Evolutionary conservation across 305 asterid genomes (phyloP).

Genomic region (Rubia balearica): DNA sequence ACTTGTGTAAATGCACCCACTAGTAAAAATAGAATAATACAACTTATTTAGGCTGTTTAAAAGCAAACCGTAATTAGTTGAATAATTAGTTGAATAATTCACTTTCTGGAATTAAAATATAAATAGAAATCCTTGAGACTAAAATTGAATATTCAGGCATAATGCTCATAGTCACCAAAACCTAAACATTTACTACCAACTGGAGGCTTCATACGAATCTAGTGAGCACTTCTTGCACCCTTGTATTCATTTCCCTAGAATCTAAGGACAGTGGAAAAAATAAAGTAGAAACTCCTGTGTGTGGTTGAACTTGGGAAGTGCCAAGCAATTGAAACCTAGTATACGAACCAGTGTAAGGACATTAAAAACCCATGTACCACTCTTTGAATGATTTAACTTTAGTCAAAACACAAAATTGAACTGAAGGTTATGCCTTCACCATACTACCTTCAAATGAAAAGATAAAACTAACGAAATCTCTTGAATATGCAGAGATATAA

Average conservation of each 20-base stretch:
- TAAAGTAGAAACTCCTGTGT: neutral
- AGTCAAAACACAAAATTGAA: neutral
- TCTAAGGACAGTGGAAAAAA: neutral
- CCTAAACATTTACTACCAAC: neutral
- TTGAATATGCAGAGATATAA: neutral
- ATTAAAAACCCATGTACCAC: neutral
- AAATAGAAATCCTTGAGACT: neutral
- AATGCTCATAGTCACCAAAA: conserved; percentile 1
- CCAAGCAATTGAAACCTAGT: neutral
- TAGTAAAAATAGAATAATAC: neutral
- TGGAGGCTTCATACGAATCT: neutral
- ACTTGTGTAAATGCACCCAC: neutral
- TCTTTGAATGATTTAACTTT: neutral
- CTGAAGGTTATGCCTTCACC: neutral
- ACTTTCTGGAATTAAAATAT: neutral
- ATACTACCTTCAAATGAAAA: no score
- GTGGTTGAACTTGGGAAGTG: neutral
- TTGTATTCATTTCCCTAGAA: neutral
- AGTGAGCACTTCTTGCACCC: neutral
- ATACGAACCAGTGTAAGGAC: neutral
- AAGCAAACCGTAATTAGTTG: neutral
- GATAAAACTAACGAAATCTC: neutral
- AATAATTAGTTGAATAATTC: neutral
- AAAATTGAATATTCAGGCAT: neutral
- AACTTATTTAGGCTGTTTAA: neutral